phyloP scores from a whole-genome alignment of 2,329 filamentous ascomycete genomes.

The Scedosporium dehoogii region DNA sequence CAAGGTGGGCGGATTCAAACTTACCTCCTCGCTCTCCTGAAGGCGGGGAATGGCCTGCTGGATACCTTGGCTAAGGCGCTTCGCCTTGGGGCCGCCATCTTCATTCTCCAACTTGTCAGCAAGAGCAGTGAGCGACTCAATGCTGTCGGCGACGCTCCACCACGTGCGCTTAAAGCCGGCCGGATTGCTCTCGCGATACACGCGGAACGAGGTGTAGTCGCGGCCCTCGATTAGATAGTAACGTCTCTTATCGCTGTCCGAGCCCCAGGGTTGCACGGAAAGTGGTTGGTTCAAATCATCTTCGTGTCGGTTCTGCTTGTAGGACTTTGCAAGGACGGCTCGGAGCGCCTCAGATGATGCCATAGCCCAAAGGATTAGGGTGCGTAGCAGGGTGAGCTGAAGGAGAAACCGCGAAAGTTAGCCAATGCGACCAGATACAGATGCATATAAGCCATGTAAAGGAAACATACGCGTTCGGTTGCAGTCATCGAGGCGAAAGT shows the following conservation, averaged over 20 bases:
- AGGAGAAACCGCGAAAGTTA: neutral
- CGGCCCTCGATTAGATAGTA: slow-evolving; percentile 92
- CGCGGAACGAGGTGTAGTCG: slow-evolving; percentile 86
- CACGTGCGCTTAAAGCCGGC: slow-evolving; percentile 67
- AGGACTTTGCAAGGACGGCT: slow-evolving; percentile 71
- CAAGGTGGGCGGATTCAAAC: slow-evolving; percentile 12
- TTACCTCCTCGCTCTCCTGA: slow-evolving; percentile 82
- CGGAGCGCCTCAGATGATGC: slow-evolving; percentile 79
- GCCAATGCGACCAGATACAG: neutral
- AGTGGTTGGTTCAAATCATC: slow-evolving; percentile 73
- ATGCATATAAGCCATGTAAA: neutral
- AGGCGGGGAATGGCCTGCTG: slow-evolving; percentile 74
- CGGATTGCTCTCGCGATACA: slow-evolving; percentile 90
- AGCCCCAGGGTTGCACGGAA: slow-evolving; percentile 84
- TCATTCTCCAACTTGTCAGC: slow-evolving; percentile 65
- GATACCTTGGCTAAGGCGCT: slow-evolving; percentile 69
- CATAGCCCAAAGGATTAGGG: slow-evolving; percentile 79
- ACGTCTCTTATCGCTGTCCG: slow-evolving; percentile 79
- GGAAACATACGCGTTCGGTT: slow-evolving; percentile 59
- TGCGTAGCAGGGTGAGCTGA: slow-evolving; percentile 73
- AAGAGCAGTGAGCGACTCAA: slow-evolving; percentile 71
- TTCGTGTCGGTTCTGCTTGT: slow-evolving; percentile 80
- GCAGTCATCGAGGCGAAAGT: slow-evolving; percentile 78
- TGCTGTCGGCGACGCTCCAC: slow-evolving; percentile 86
- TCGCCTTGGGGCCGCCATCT: slow-evolving; percentile 75